A percentile compares a stretch with the other conserved stretches of the same genome.
Conservation (phyloP, 371 early-diverging fungal genomes). For the Rhizopus stolonifer region DNA sequence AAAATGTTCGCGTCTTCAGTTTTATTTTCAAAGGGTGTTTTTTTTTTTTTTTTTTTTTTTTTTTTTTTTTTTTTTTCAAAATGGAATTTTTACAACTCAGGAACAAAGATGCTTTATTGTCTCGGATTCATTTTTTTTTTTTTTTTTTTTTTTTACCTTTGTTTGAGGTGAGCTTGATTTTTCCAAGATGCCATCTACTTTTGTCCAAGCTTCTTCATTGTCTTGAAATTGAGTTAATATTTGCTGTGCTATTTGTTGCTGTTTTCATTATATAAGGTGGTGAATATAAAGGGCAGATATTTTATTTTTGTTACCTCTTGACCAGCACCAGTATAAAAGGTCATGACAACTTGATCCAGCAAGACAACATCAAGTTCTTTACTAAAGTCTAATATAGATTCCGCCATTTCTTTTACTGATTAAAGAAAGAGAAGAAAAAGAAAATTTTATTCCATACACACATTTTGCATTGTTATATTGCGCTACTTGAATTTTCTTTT, state of each 20-base stretch:
- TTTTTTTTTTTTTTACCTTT: constrained; percentile 66
- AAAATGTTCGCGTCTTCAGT: no score
- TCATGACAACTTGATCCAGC: constrained; percentile 88
- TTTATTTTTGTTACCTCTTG: constrained; percentile 63
- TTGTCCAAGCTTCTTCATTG: constrained; percentile 96
- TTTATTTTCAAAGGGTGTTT: no score
- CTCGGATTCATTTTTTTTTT: not conserved
- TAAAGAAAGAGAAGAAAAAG: constrained; percentile 2
- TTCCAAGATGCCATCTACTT: constrained; percentile 93
- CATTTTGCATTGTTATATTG: constrained; percentile 3
- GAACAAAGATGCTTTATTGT: no score
- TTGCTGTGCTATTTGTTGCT: constrained; percentile 84
- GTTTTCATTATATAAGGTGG: no score
- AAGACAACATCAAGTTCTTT: constrained; percentile 83
- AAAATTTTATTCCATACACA: not conserved
- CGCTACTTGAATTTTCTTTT: not conserved
- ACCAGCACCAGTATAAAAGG: constrained; percentile 72
- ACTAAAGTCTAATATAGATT: constrained; percentile 88
- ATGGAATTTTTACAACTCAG: no score
- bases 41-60: constrained; percentile 7
- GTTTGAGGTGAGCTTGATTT: constrained; percentile 79
- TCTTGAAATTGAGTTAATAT: constrained; percentile 94
- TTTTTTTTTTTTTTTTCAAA: not conserved
- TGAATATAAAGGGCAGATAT: no score
- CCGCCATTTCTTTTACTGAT: constrained; percentile 23